These are phyloP conservation scores for Phanerochaete sordida DNA, from an alignment of 768 basidiomycete species.

Conservation along the genomic window DNA sequence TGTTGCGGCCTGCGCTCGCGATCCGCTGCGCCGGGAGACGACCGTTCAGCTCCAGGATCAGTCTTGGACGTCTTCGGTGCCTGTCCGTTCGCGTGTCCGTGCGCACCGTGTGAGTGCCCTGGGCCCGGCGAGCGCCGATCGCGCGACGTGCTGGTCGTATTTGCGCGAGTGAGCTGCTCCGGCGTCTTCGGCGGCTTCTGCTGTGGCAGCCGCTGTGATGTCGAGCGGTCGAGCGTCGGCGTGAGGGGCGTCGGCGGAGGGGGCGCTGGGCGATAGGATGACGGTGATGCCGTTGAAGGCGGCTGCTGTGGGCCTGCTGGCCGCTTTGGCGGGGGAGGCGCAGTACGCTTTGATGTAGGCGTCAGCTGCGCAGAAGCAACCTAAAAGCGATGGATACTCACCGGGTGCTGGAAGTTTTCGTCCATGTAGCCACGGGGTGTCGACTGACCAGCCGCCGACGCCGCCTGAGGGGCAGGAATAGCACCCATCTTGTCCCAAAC, in stretches of 20 bases:
- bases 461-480: slow-evolving; percentile 21
- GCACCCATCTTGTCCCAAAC: slow-evolving; percentile 78
- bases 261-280: slow-evolving; percentile 70
- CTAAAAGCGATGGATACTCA: slow-evolving; percentile 31
- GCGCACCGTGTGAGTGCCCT: slow-evolving; percentile 16
- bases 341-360: slow-evolving; percentile 29
- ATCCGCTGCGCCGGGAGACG: background rate
- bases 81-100: slow-evolving; percentile 10
- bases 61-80: slow-evolving; percentile 17
- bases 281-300: slow-evolving; percentile 12
- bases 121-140: slow-evolving; percentile 46
- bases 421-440: slow-evolving; percentile 33
- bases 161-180: slow-evolving; percentile 52
- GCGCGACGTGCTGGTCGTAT: slow-evolving; percentile 72
- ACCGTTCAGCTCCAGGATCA: slow-evolving; percentile 35
- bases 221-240: slow-evolving; percentile 80
- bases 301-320: slow-evolving; percentile 18
- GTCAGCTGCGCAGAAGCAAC: background rate
- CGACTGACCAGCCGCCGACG: slow-evolving; percentile 7
- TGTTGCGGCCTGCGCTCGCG: slow-evolving; percentile 21
- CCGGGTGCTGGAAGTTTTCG: slow-evolving; percentile 53
- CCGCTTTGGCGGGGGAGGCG: slow-evolving; percentile 42
- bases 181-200: slow-evolving; percentile 37
- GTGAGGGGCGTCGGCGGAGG: slow-evolving; percentile 63
- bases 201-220: slow-evolving; percentile 74